Evolutionary conservation across 495 filamentous ascomycete species (phyloP).

Genomic region (Aspergillus campestris): DNA sequence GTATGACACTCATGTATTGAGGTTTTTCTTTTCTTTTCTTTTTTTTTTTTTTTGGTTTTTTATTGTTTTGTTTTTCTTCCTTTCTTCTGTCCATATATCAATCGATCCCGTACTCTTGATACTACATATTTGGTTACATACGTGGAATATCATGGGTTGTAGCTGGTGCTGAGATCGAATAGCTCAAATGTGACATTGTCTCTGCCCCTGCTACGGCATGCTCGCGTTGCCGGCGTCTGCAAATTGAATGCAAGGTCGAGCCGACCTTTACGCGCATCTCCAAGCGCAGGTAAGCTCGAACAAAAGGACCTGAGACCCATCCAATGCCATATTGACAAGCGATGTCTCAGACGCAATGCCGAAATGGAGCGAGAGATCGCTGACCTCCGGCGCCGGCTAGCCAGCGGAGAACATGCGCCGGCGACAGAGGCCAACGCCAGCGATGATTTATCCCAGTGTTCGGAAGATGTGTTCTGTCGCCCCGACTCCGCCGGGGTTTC

Average conservation of each 20-base stretch:
- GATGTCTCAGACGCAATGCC: constrained; percentile 34
- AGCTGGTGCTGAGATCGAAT: not conserved
- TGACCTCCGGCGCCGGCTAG: constrained; percentile 38
- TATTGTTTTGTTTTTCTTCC: too few species aligned
- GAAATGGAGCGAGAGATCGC: constrained; percentile 44
- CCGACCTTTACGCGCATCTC: constrained; percentile 41
- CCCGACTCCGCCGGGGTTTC: constrained; percentile 21
- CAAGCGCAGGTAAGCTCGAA: constrained; percentile 30
- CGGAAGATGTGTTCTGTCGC: constrained; percentile 30
- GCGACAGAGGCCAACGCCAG: constrained; percentile 20
- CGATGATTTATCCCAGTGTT: constrained; percentile 32
- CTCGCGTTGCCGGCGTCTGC: constrained; percentile 38
- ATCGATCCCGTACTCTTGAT: not conserved
- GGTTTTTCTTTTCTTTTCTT: too few species aligned
- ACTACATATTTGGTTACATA: not conserved
- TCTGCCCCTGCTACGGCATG: constrained; percentile 37
- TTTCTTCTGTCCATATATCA: too few species aligned
- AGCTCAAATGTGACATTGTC: constrained; percentile 43
- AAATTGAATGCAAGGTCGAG: constrained; percentile 43
- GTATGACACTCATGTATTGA: constrained; percentile 16
- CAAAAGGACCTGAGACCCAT: too few species aligned
- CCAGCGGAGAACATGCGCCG: constrained; percentile 23
- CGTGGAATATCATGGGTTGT: constrained; percentile 4
- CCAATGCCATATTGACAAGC: constrained; percentile 3
- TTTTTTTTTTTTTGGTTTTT: too few species aligned